A percentile compares a stretch with the other conserved stretches of the same genome.
phyloP scores from a whole-genome alignment of 1,284 basidiomycete species.

The Ceratorhiza oryzae-sativae region DNA sequence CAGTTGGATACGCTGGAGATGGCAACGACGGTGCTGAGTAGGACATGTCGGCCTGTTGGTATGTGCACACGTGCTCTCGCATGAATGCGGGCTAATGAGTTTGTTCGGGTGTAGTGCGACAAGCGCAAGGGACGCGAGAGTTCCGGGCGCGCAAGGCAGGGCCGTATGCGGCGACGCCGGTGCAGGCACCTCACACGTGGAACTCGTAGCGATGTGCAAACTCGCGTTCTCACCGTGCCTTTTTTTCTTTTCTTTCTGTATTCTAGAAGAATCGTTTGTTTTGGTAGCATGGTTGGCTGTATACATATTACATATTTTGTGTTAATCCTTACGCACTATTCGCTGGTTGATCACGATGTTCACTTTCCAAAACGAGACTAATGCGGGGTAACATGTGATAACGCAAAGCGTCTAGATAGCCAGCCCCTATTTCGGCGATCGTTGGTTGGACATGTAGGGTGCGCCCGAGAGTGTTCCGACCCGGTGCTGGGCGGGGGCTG shows the following conservation, averaged over 20 bases:
- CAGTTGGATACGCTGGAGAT: conserved; percentile 19
- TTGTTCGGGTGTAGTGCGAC: conserved; percentile 2
- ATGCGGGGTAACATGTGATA: conserved; percentile 3
- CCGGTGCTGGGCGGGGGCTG: neutral
- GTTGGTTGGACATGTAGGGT: too few species aligned
- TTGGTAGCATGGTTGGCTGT: neutral
- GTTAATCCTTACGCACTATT: neutral
- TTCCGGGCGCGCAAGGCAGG: conserved; percentile 10
- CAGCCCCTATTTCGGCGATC: conserved; percentile 3
- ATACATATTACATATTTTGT: neutral
- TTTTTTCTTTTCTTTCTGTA: neutral
- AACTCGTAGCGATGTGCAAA: neutral
- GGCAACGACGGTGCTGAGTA: neutral
- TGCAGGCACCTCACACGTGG: conserved; percentile 17
- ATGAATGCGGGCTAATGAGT: neutral
- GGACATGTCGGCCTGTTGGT: conserved; percentile 17
- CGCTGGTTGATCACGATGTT: neutral
- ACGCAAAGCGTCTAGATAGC: neutral
- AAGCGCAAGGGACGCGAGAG: conserved; percentile 16
- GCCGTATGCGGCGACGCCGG: conserved; percentile 18
- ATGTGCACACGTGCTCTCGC: neutral
- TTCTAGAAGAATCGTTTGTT: neutral
- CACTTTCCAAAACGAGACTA: neutral
- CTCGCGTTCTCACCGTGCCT: neutral
- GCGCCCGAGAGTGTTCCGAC: neutral